Evolutionary conservation across 441 rosid species (phyloP).

Genomic region (Capsella rubella): DNA sequence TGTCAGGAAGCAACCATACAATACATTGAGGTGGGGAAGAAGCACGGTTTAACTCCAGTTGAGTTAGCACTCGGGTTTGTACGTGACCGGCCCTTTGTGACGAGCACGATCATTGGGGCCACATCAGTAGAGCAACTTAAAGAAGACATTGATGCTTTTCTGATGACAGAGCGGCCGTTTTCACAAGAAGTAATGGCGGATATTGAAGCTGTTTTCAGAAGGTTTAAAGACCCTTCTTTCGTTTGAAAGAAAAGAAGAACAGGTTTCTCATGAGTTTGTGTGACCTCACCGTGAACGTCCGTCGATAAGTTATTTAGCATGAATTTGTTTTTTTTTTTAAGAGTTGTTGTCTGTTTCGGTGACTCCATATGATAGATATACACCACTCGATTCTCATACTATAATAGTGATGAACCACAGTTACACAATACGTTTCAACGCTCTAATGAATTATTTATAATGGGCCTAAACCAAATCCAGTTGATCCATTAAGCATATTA

Average conservation of each 20-base stretch:
- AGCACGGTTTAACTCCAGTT: constrained; percentile 77
- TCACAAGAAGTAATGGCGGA: constrained; percentile 69
- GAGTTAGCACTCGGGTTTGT: constrained; percentile 82
- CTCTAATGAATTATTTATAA: neutral
- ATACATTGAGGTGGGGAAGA: constrained; percentile 72
- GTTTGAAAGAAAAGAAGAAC: constrained; percentile 26
- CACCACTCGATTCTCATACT: neutral
- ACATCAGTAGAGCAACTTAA: constrained; percentile 80
- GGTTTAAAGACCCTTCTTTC: constrained; percentile 82
- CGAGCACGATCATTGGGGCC: constrained; percentile 86
- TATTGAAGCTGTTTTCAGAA: constrained; percentile 68
- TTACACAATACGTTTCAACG: neutral
- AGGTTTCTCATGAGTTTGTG: neutral
- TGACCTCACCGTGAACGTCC: constrained; percentile 10
- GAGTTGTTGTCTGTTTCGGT: neutral
- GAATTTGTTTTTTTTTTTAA: neutral
- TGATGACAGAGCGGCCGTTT: constrained; percentile 69
- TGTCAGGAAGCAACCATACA: constrained; percentile 72
- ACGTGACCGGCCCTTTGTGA: constrained; percentile 81
- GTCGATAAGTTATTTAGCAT: neutral
- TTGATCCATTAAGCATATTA: neutral
- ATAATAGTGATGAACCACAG: too few relatives aligned
- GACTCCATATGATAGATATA: neutral
- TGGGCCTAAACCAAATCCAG: neutral
- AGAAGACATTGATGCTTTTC: constrained; percentile 84